A percentile compares a stretch with the other conserved stretches of the same genome.
These are phyloP conservation scores for Monilinia vaccinii-corymbosi DNA, from an alignment of 2,329 filamentous ascomycete species.

Conservation along the genomic window DNA sequence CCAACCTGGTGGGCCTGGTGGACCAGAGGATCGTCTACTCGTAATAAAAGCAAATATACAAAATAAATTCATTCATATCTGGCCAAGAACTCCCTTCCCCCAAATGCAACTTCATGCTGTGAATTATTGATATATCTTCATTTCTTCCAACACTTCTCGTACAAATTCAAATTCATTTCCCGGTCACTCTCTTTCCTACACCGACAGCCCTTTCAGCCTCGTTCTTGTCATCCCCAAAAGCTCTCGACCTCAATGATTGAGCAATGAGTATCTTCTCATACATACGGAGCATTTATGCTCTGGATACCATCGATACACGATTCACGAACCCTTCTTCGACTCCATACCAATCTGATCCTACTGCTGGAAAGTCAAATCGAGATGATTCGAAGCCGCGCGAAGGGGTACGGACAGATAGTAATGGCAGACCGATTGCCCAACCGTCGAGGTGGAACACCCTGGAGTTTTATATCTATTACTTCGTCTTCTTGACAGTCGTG, in stretches of 20 bases:
- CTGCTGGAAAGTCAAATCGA: conserved; percentile 22
- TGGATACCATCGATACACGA: conserved; percentile 61
- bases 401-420: conserved; percentile 32
- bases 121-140: background rate
- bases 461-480: conserved; percentile 78
- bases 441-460: conserved; percentile 74
- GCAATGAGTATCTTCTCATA: conserved; percentile 32
- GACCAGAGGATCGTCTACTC: too few species aligned
- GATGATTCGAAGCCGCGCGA: conserved; percentile 23
- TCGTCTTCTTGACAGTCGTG: conserved; percentile 55
- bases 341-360: conserved; percentile 47
- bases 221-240: background rate
- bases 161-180: background rate
- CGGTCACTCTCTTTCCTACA: background rate
- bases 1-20: too few species aligned
- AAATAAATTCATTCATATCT: background rate
- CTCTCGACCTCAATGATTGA: background rate
- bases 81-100: background rate
- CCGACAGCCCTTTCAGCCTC: background rate
- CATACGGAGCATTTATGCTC: conserved; percentile 49
- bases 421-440: conserved; percentile 38
- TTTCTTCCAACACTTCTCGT: background rate
- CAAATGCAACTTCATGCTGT: background rate
- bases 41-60: background rate
- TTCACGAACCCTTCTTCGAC: conserved; percentile 63